phyloP scores from a whole-genome alignment of 768 basidiomycete genomes.

The Cystofilobasidium bisporidii region DNA sequence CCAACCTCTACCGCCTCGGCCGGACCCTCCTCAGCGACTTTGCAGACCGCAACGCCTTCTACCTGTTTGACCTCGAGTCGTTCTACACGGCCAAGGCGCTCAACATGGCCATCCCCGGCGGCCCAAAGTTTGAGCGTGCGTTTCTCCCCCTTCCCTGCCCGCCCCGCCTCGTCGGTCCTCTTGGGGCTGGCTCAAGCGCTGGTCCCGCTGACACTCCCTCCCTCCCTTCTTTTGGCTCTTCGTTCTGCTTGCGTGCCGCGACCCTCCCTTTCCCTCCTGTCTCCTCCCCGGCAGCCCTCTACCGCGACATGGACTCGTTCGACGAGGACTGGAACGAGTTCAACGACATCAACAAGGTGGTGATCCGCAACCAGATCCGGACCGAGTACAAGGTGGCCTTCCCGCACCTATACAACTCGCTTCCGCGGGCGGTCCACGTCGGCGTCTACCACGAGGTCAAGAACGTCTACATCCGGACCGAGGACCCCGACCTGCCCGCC shows the following conservation, averaged over 20 bases:
- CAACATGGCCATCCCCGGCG: slow-evolving; percentile 94
- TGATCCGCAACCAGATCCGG: slow-evolving; percentile 95
- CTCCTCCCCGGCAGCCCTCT: slow-evolving; percentile 44
- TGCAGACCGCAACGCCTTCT: slow-evolving; percentile 78
- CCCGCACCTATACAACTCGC: slow-evolving; percentile 96
- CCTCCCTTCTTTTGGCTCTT: no score
- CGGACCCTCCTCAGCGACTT: slow-evolving; percentile 87
- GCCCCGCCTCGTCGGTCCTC: no score
- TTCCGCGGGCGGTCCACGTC: slow-evolving; percentile 86
- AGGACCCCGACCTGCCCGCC: slow-evolving; percentile 97
- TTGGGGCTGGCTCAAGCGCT: no score
- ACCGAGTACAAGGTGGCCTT: slow-evolving; percentile 99
- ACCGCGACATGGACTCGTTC: slow-evolving; percentile 91
- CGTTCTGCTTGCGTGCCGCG: no score
- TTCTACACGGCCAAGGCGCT: slow-evolving; percentile 98
- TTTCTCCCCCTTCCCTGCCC: background rate
- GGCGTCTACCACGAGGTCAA: slow-evolving; percentile 87
- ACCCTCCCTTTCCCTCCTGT: background rate
- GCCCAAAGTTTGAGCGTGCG: slow-evolving; percentile 84
- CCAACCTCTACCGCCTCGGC: slow-evolving; percentile 90
- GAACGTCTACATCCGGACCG: slow-evolving; percentile 97
- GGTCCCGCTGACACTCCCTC: no score
- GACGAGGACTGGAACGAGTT: slow-evolving; percentile 88
- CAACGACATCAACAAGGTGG: slow-evolving; percentile 98
- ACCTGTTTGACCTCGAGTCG: slow-evolving; percentile 92